Conservation (phyloP, 192 early-diverging fungal species). For the Coemansia biformis region DNA sequence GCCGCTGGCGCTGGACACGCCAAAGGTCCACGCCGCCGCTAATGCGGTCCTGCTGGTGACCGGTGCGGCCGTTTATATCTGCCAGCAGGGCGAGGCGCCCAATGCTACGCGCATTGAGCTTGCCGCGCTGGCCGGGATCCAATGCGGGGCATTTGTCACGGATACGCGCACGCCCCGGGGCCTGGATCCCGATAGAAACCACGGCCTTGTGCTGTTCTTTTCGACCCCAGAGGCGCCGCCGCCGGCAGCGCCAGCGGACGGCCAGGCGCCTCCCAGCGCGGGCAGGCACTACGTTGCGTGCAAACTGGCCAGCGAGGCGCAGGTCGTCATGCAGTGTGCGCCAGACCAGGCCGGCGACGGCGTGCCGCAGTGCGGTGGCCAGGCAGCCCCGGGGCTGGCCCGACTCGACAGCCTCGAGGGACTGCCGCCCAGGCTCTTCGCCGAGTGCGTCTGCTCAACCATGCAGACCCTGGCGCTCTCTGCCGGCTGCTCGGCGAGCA, state of each 20-base stretch:
- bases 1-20: conserved; percentile 49
- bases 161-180: conserved; percentile 36
- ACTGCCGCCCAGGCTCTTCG: conserved; percentile 30
- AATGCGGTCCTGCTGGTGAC: conserved; percentile 67
- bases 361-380: background rate
- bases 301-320: conserved; percentile 33
- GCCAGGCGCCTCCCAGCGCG: background rate
- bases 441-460: conserved; percentile 41
- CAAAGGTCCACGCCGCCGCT: conserved; percentile 44
- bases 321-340: conserved; percentile 41
- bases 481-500: conserved; percentile 2
- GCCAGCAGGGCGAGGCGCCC: conserved; percentile 62
- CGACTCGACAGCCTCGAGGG: conserved; percentile 28
- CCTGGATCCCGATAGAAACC: conserved; percentile 26
- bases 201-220: conserved; percentile 38
- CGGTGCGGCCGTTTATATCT: conserved; percentile 60
- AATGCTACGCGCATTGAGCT: conserved; percentile 60
- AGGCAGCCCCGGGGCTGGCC: conserved; percentile 4
- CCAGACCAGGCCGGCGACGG: background rate
- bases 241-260: background rate
- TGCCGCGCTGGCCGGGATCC: conserved; percentile 52
- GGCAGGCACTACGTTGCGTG: conserved; percentile 21
- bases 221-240: background rate
- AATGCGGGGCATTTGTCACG: conserved; percentile 53
- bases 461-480: conserved; percentile 19